These are phyloP conservation scores for Ulmus americana DNA, from an alignment of 331 rosid species.

Conservation along the genomic window DNA sequence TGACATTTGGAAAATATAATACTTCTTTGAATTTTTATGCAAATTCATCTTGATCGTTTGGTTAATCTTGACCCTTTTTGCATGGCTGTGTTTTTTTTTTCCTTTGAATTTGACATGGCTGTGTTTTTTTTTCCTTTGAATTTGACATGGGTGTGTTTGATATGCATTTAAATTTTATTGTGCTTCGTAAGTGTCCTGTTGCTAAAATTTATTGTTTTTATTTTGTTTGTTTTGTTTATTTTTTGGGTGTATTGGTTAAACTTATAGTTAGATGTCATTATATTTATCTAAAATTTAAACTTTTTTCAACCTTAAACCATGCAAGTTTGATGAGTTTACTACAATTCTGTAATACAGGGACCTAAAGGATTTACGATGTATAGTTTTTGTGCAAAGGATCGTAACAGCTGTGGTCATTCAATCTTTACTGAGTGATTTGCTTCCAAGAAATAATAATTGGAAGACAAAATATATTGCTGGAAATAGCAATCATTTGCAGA, in stretches of 20 bases:
- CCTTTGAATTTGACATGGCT: neutral
- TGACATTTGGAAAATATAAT: neutral
- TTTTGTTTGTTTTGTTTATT: neutral
- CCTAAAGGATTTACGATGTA: constrained; percentile 58
- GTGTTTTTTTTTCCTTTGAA: neutral
- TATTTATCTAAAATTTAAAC: no score
- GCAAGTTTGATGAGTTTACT: constrained; percentile 8
- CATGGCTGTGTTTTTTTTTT: neutral
- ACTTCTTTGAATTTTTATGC: neutral
- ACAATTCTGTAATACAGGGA: constrained; percentile 32
- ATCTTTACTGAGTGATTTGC: constrained; percentile 46
- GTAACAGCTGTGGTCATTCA: constrained; percentile 59
- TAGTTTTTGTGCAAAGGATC: constrained; percentile 76
- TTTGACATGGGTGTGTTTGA: neutral
- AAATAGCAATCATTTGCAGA: constrained; percentile 30
- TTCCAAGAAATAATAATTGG: constrained; percentile 62
- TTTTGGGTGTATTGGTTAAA: neutral
- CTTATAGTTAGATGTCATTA: no score
- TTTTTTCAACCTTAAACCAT: neutral
- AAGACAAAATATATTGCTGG: constrained; percentile 77
- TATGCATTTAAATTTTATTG: neutral
- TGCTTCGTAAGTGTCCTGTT: no score
- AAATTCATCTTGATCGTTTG: neutral
- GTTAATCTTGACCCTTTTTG: neutral
- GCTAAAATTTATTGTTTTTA: neutral